Evolutionary conservation across 352 stramenopile species (phyloP), one percentile per base, ranked within the genome.

Genomic region (Pythium folliculosum): DNA sequence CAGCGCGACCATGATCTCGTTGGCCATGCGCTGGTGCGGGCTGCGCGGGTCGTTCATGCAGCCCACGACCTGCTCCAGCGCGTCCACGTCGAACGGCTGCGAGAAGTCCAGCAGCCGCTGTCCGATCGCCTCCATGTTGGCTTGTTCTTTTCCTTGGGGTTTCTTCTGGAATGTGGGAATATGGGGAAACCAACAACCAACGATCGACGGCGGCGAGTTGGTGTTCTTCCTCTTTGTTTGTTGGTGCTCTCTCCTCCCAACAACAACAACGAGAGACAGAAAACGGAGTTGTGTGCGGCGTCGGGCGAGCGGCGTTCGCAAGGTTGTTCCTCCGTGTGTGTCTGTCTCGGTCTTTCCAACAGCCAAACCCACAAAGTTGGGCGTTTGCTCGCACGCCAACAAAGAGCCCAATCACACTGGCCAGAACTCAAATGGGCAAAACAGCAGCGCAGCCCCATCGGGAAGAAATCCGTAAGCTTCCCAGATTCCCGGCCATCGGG

Each of bases 1-100:
- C 66, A 98, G 81, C 71, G 86, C 86, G 66, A 97, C 93, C 86
- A 98, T 92, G 71, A 98, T 92, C 79, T 97, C 77, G 72, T 98
- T 97, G 35, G 93, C 94, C 60, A 95, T 83, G 45, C 76, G 75
- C 71, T 92, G 86, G 76, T 99, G 91, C 14, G 97, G 97, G 60
- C 97, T 94, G 65, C 90, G 92, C 22, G 97, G 92, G 83, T 98
- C 90, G 77, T 99, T 99, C 67, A 98, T 97, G 62, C 95, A 97
- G 22, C 80, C 73, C n/a, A 99, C 89, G 22, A 99, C 92, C 75
- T 99, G 82, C 71, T 99, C 97, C 53, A 99, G 83, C 52, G 98
- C 78, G 25, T 82, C 72, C 32, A 99, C 93, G 66, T 99, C 96
- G 69, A 99, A 99, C 40, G 91, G 91, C 78, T 97, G 84, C 62